Conservation (phyloP, 2,329 filamentous ascomycete species). For the Paraphaeosphaeria minitans region DNA sequence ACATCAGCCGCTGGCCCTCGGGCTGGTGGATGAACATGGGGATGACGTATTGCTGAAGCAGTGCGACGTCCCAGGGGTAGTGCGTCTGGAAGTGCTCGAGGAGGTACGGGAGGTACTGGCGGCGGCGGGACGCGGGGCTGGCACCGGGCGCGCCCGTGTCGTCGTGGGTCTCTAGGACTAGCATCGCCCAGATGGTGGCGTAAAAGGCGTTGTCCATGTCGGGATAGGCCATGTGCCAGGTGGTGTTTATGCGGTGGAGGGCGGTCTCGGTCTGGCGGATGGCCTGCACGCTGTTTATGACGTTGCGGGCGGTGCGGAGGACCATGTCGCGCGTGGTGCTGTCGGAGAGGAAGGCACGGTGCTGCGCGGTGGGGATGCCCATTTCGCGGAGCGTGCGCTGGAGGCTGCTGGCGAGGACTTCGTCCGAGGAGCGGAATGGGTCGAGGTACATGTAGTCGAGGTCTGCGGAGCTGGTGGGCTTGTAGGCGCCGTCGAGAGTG, state of each 20-base stretch:
- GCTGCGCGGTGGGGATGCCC: constrained; percentile 47
- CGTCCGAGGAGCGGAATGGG: constrained; percentile 72
- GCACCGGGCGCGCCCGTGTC: constrained; percentile 31
- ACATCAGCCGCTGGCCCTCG: constrained; percentile 60
- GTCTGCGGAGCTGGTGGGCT: constrained; percentile 32
- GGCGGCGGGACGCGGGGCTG: constrained; percentile 44
- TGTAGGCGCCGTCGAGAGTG: constrained; percentile 54
- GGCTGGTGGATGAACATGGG: constrained; percentile 62
- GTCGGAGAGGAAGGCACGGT: constrained; percentile 64
- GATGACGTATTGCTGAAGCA: constrained; percentile 71
- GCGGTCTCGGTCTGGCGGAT: constrained; percentile 38
- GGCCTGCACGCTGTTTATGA: constrained; percentile 71
- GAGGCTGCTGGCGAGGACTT: constrained; percentile 67
- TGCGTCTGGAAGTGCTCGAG: constrained; percentile 67
- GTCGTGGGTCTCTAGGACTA: constrained; percentile 44
- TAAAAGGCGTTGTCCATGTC: constrained; percentile 70
- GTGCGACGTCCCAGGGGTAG: constrained; percentile 72
- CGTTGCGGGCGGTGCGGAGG: constrained; percentile 78
- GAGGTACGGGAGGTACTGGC: constrained; percentile 68
- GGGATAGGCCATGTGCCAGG: constrained; percentile 36
- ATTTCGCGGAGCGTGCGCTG: constrained; percentile 63
- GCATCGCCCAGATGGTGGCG: constrained; percentile 71
- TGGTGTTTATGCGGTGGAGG: constrained; percentile 25
- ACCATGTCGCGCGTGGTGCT: constrained; percentile 71
- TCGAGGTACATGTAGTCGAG: constrained; percentile 76